phyloP scores from a whole-genome alignment of 257 asterid species.

The Capsicum baccatum region DNA sequence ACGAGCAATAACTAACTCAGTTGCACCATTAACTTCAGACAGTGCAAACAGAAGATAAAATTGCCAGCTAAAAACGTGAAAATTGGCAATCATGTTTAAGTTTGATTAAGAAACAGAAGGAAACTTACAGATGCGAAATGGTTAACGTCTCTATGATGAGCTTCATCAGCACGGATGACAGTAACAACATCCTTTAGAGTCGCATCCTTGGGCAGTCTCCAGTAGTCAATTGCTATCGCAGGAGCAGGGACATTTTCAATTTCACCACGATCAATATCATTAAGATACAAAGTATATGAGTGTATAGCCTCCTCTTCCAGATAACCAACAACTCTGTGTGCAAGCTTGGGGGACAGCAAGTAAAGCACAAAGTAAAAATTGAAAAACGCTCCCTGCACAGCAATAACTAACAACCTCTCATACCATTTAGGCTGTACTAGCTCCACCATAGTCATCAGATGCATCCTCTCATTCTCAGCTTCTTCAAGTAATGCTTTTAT shows the following conservation, averaged over 20 bases:
- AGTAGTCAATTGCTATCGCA: slow-evolving; percentile 89
- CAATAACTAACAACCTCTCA: slow-evolving; percentile 76
- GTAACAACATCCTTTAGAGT: slow-evolving; percentile 76
- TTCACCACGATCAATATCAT: slow-evolving; percentile 72
- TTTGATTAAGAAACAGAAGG: slow-evolving; percentile 7
- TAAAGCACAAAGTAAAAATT: slow-evolving; percentile 78
- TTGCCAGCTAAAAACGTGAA: neutral
- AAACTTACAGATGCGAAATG: slow-evolving; percentile 90
- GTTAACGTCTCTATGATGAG: slow-evolving; percentile 97
- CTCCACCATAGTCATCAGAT: slow-evolving; percentile 95
- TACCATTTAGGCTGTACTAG: slow-evolving; percentile 92
- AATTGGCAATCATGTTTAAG: neutral
- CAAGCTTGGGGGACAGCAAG: slow-evolving; percentile 76
- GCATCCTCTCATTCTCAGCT: slow-evolving; percentile 99
- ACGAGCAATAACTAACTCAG: neutral
- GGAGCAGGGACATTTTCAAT: slow-evolving; percentile 80
- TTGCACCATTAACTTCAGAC: neutral
- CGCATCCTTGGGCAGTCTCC: slow-evolving; percentile 84
- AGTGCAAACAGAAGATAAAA: slow-evolving; percentile 3
- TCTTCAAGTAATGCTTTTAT: slow-evolving; percentile 93
- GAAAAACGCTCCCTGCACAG: slow-evolving; percentile 91
- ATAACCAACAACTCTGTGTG: slow-evolving; percentile 93
- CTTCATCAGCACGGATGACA: slow-evolving; percentile 94
- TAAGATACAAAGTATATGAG: slow-evolving; percentile 77
- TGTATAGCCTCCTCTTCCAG: slow-evolving; percentile 95